These are phyloP conservation scores for Globisporangium viniferum DNA, from an alignment of 352 stramenopile genomes.

Conservation along the genomic window DNA sequence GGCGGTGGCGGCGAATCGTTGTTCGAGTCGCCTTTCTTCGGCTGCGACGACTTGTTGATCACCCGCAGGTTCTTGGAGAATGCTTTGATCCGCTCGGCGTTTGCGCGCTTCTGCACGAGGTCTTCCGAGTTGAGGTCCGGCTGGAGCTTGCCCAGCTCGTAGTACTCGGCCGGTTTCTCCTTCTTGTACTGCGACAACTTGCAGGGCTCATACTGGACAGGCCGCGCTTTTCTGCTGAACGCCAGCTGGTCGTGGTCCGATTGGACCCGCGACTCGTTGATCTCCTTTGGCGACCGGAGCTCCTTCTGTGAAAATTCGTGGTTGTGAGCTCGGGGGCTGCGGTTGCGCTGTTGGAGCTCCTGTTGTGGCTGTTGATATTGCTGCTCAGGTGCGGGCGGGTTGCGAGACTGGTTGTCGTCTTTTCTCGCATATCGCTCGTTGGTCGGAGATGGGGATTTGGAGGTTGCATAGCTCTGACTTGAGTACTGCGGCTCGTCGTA, in stretches of 20 bases:
- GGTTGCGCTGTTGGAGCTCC: slow-evolving; percentile 7
- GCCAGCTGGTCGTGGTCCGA: slow-evolving; percentile 69
- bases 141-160: slow-evolving; percentile 87
- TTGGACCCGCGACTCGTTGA: slow-evolving; percentile 56
- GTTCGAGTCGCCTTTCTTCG: slow-evolving; percentile 33
- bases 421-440: slow-evolving; percentile 2
- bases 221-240: slow-evolving; percentile 70
- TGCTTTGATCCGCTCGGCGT: slow-evolving; percentile 74
- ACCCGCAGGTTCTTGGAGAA: slow-evolving; percentile 77
- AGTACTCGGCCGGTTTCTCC: slow-evolving; percentile 79
- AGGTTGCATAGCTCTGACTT: neutral
- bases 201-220: slow-evolving; percentile 79
- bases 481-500: slow-evolving; percentile 17
- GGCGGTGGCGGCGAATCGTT: slow-evolving; percentile 12
- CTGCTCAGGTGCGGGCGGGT: neutral
- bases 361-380: slow-evolving; percentile 2
- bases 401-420: neutral
- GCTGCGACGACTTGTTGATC: slow-evolving; percentile 60
- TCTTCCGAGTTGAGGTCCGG: slow-evolving; percentile 82
- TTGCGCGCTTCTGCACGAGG: slow-evolving; percentile 76
- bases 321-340: neutral
- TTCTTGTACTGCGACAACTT: slow-evolving; percentile 88
- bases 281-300: slow-evolving; percentile 41
- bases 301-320: slow-evolving; percentile 23
- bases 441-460: slow-evolving; percentile 10